Evolutionary conservation across 257 asterid species (phyloP).

Genomic region (Verbascum thapsus): DNA sequence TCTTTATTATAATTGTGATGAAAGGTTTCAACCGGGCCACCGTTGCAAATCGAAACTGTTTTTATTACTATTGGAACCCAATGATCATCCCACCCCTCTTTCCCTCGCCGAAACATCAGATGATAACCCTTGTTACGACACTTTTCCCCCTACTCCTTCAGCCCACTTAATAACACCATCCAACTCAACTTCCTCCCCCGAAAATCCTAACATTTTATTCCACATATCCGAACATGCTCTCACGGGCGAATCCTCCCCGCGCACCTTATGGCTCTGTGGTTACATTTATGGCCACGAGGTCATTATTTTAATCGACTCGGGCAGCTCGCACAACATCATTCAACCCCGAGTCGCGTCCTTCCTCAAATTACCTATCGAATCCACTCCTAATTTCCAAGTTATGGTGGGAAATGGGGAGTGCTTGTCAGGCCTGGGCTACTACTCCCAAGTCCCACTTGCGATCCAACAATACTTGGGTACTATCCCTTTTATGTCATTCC

Average conservation of each 20-base stretch:
- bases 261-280: not conserved
- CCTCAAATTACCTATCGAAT: not conserved
- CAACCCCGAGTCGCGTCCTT: not conserved
- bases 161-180: not conserved
- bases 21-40: not conserved
- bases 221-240: too few relatives aligned
- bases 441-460: not conserved
- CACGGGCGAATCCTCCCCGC: not conserved
- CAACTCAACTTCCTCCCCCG: too few relatives aligned
- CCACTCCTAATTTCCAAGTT: not conserved
- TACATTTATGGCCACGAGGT: not conserved
- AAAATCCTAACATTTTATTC: too few relatives aligned
- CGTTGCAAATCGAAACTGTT: not conserved
- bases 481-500: not conserved
- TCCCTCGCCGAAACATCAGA: not conserved
- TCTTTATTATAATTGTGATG: not conserved
- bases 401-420: slow-evolving; percentile 6
- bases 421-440: not conserved
- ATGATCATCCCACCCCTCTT: too few relatives aligned
- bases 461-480: not conserved
- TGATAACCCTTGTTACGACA: not conserved
- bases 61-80: not conserved
- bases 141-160: not conserved
- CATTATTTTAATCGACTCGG: not conserved
- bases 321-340: not conserved